Base-by-base conservation (phyloP, 495 filamentous ascomycete species). In the Podospora bellae-mahoneyi region DNA sequence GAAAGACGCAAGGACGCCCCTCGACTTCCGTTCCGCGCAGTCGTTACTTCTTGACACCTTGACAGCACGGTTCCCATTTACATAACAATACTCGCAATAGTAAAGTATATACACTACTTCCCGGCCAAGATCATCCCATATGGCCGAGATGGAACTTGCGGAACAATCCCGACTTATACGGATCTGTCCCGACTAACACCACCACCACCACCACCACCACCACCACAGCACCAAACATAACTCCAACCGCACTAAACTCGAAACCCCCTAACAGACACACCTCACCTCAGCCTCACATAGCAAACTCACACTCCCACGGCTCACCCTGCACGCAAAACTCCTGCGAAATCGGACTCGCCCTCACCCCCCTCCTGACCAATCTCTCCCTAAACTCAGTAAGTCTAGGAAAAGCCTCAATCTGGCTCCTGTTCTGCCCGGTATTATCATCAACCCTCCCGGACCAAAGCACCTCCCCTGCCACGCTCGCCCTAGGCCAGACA, bases 381-480 rank as follows among this genome's bases (percentile, higher is more conserved):
- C 91, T 80, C 82, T 93, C 91, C 64, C 92, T 82, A 78, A 90
- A 84, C 78, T 92, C 89, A 26, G 81, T 82, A 72, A 94, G 76
- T 62, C 92, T 80, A 39, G 87, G 89, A 64, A 79, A 81, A 5
- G 88, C 90, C 64, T 86, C 84, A 16, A 89, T 69, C 77, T 90
- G 88, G 59, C 84, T 89, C 64, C 90, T 81, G 75, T 90, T 91
- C 66, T 83, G 72, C 4, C 90, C 90, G 18, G 77, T 65, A 0
- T 80, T 83, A 15, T 53, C 34, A 71, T 91, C 87, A 58, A 80
- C 78, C 19, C 87, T 77, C 15, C 90, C 91, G 34, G 84, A 88
- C 92, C 91, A 94, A 32, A 93, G 80, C 9, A 92, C 88, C 77
- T 94, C 91, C 55, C 82, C 91, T 0, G 88, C 90, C 6, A 89